A percentile compares a stretch with the other conserved stretches of the same genome.
These are phyloP conservation scores for Phaeosphaeriaceae sp. DNA, from an alignment of 2,329 filamentous ascomycete species.

Conservation along the genomic window DNA sequence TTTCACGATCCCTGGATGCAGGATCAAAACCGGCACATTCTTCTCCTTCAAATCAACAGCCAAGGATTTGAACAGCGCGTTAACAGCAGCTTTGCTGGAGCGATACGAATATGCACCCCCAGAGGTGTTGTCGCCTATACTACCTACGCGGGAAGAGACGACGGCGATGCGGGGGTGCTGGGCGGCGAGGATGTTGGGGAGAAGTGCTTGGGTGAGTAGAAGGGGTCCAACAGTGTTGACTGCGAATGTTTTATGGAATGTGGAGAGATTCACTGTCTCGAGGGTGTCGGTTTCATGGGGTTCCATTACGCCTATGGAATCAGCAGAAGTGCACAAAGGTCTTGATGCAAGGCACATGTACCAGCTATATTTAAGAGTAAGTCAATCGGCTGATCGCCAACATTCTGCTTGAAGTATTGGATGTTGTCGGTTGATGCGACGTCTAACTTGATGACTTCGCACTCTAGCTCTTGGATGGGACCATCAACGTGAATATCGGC, in stretches of 20 bases:
- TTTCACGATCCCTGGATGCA: slow-evolving; percentile 55
- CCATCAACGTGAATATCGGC: slow-evolving; percentile 37
- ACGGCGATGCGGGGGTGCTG: slow-evolving; percentile 48
- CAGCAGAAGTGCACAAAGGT: too few relatives aligned
- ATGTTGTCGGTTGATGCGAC: slow-evolving; percentile 46
- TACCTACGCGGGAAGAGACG: slow-evolving; percentile 53
- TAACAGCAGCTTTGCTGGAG: slow-evolving; percentile 54
- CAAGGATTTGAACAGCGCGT: slow-evolving; percentile 54
- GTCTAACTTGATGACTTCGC: slow-evolving; percentile 42
- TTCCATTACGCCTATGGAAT: slow-evolving; percentile 40
- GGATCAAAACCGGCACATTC: slow-evolving; percentile 49
- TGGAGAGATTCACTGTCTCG: slow-evolving; percentile 33
- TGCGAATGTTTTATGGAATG: slow-evolving; percentile 48
- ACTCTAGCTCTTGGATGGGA: slow-evolving; percentile 39
- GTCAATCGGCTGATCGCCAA: slow-evolving; percentile 42
- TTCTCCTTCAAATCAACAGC: slow-evolving; percentile 51
- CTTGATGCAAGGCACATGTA: too few relatives aligned
- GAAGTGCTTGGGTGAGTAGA: slow-evolving; percentile 53
- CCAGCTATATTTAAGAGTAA: slow-evolving; percentile 49
- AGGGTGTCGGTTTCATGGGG: slow-evolving; percentile 42
- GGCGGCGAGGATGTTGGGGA: slow-evolving; percentile 49
- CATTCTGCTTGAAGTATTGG: slow-evolving; percentile 36
- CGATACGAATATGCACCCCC: slow-evolving; percentile 56
- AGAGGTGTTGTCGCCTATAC: slow-evolving; percentile 51
- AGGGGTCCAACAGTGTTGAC: slow-evolving; percentile 56